Evolutionary conservation across 2,329 filamentous ascomycete species (phyloP).

Genomic region (Hypoxylon sp.): DNA sequence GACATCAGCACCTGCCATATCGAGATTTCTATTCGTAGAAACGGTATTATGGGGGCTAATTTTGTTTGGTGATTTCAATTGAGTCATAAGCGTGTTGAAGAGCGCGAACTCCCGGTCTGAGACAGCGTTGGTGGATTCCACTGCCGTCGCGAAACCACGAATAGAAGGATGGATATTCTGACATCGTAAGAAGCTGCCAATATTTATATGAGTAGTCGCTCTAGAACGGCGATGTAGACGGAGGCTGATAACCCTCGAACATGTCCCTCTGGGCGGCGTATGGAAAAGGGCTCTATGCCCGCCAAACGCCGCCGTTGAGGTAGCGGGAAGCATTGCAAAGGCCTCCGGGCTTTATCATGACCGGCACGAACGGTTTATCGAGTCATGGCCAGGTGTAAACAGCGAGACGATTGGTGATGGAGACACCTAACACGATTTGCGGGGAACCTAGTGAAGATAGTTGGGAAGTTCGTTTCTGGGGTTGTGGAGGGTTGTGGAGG

Average conservation of each 20-base stretch:
- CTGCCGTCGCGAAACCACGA: slow-evolving; percentile 26
- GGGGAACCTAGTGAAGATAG: slow-evolving; percentile 16
- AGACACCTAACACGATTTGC: slow-evolving; percentile 15
- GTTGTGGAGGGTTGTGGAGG: slow-evolving; percentile 5
- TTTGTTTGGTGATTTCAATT: background rate
- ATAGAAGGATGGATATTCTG: background rate
- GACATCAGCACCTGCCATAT: background rate
- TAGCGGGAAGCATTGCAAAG: slow-evolving; percentile 43
- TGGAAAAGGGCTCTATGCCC: slow-evolving; percentile 46
- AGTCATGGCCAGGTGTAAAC: background rate
- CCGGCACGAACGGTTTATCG: background rate
- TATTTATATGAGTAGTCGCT: background rate
- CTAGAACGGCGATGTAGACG: slow-evolving; percentile 45
- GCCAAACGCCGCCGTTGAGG: slow-evolving; percentile 42
- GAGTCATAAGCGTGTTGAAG: slow-evolving; percentile 32
- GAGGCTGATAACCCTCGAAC: slow-evolving; percentile 46
- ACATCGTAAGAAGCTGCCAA: background rate
- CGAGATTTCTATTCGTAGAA: background rate
- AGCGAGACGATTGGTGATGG: slow-evolving; percentile 7
- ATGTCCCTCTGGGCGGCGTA: slow-evolving; percentile 45
- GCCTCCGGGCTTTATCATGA: slow-evolving; percentile 17
- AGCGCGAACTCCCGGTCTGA: slow-evolving; percentile 29
- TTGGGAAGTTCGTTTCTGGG: background rate
- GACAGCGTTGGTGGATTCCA: slow-evolving; percentile 8
- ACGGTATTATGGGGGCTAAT: background rate